Percentiles rank a stretch among this genome's conserved stretches.
Conservation (phyloP, 805 yeast species). For the Hanseniaspora vineae region DNA sequence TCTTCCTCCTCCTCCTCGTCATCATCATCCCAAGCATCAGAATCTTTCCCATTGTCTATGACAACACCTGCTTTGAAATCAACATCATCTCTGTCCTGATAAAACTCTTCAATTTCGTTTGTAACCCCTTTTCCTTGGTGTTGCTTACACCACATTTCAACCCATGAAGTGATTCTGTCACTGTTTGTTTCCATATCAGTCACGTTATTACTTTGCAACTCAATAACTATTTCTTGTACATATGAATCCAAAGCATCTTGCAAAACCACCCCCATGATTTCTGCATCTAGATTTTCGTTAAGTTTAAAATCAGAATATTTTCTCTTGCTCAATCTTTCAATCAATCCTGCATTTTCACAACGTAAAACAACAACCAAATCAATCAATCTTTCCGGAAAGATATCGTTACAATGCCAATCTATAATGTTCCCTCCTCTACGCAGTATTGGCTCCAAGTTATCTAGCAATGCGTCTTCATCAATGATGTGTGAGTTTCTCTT, state of each 20-base stretch:
- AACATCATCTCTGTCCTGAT: constrained; percentile 4
- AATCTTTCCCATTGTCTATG: not conserved
- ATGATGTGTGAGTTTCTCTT: constrained; percentile 77
- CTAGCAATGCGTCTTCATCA: constrained; percentile 82
- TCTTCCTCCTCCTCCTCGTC: constrained; percentile 9
- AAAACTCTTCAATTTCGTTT: constrained; percentile 28
- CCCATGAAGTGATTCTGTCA: constrained; percentile 64
- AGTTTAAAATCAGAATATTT: constrained; percentile 72
- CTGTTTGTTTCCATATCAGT: constrained; percentile 79
- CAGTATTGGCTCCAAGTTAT: constrained; percentile 63
- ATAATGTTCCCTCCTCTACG: constrained; percentile 79
- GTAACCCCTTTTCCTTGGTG: constrained; percentile 44
- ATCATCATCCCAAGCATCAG: constrained; percentile 2
- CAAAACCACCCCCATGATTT: constrained; percentile 84
- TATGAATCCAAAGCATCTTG: constrained; percentile 82
- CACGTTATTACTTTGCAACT: constrained; percentile 54
- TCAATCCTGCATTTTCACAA: constrained; percentile 58
- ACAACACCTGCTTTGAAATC: constrained; percentile 2
- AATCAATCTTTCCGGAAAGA: constrained; percentile 83
- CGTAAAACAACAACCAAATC: constrained; percentile 85
- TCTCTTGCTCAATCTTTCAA: constrained; percentile 64
- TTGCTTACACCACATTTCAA: constrained; percentile 57
- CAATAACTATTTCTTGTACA: constrained; percentile 69
- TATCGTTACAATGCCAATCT: constrained; percentile 97
- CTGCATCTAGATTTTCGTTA: constrained; percentile 88